phyloP scores from a whole-genome alignment of 768 basidiomycete species.

The Lactarius pseudohatsudake region DNA sequence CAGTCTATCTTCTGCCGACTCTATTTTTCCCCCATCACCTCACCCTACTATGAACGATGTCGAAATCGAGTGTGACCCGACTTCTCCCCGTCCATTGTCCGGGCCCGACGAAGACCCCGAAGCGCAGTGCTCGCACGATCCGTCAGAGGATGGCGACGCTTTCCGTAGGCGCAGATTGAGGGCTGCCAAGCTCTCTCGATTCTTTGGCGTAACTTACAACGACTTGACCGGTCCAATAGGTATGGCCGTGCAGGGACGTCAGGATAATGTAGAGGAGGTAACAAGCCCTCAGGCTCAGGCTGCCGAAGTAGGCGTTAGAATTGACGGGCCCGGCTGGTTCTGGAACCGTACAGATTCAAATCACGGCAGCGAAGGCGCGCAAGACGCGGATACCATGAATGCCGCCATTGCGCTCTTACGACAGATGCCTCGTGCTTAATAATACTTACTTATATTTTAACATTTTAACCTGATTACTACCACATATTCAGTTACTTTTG shows the following conservation, averaged over 20 bases:
- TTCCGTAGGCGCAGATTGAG: constrained; percentile 43
- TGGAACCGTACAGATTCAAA: constrained; percentile 19
- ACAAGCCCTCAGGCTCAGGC: not conserved
- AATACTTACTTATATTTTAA: not conserved
- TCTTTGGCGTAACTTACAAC: constrained; percentile 55
- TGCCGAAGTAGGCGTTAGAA: constrained; percentile 20
- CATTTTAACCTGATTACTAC: not conserved
- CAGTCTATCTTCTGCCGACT: constrained; percentile 17
- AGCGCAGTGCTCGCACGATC: constrained; percentile 1
- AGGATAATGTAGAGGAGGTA: not conserved
- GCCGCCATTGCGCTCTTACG: constrained; percentile 28
- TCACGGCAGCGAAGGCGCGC: not conserved
- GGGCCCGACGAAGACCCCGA: constrained; percentile 5
- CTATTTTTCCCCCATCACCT: constrained; percentile 7
- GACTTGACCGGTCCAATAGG: constrained; percentile 38
- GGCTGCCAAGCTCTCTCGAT: constrained; percentile 54
- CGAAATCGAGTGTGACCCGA: constrained; percentile 6
- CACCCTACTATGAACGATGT: not conserved
- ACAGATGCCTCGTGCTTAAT: constrained; percentile 28
- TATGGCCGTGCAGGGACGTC: not conserved
- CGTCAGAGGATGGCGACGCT: constrained; percentile 5
- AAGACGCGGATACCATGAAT: constrained; percentile 22
- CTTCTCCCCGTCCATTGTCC: not conserved
- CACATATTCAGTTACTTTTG: not conserved
- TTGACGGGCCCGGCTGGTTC: constrained; percentile 24